These are phyloP conservation scores for Ceratocystis diversiconidia DNA, from an alignment of 2,329 filamentous ascomycete species.

Conservation along the genomic window DNA sequence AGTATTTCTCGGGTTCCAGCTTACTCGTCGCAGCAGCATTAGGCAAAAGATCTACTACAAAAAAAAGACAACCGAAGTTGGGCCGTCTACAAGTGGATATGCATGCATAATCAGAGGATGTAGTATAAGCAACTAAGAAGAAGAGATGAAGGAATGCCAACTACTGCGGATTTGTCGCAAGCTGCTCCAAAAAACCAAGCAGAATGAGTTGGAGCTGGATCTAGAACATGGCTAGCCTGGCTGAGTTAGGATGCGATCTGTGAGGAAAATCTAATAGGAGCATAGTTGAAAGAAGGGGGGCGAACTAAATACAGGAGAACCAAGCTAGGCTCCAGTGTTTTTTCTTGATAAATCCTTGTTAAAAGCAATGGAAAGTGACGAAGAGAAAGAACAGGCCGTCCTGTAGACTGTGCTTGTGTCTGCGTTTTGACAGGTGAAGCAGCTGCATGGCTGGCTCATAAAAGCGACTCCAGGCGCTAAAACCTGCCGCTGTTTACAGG, in stretches of 20 bases:
- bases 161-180: background rate
- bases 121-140: background rate
- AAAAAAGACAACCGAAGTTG: background rate
- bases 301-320: background rate
- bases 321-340: background rate
- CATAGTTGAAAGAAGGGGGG: background rate
- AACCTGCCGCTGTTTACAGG: background rate
- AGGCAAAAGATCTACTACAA: background rate
- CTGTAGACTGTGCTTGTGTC: background rate
- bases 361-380: too few species aligned
- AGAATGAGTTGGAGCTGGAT: background rate
- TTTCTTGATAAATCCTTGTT: background rate
- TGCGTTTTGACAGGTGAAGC: background rate
- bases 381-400: background rate
- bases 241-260: background rate
- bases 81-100: background rate
- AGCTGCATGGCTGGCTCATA: background rate
- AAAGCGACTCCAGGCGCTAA: background rate
- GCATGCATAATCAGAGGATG: background rate
- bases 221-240: background rate
- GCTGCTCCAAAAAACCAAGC: background rate
- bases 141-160: constrained; percentile 3
- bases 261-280: background rate
- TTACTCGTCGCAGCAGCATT: background rate
- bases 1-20: background rate